Percentiles rank a stretch among this genome's conserved stretches.
phyloP scores from a whole-genome alignment of 2,329 filamentous ascomycete species.

The Trichoderma harzianum region DNA sequence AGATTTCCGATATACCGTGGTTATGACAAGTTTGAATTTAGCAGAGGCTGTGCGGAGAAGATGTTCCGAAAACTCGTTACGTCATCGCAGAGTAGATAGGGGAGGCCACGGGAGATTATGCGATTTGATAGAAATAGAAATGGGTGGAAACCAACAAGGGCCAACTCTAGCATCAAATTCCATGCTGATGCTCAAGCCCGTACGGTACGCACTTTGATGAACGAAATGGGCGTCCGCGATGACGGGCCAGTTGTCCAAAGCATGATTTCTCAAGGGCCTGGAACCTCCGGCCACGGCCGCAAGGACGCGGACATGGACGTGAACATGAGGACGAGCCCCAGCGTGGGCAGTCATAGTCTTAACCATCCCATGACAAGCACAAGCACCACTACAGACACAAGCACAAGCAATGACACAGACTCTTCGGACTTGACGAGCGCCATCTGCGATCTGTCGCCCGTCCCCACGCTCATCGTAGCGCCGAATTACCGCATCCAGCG shows the following conservation, averaged over 20 bases:
- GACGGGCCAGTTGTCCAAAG: not conserved
- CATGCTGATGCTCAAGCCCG: not conserved
- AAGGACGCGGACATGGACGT: not conserved
- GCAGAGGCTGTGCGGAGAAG: not conserved
- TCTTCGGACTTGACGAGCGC: not conserved
- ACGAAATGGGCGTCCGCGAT: slow-evolving; percentile 5
- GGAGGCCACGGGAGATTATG: not conserved
- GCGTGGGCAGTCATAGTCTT: not conserved
- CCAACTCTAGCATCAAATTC: not conserved
- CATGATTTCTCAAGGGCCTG: slow-evolving; percentile 10
- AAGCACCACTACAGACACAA: not conserved
- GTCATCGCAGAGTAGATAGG: slow-evolving; percentile 2
- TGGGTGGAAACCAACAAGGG: not conserved
- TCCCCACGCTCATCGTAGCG: slow-evolving; percentile 31
- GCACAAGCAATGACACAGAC: not conserved
- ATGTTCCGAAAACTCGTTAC: not conserved
- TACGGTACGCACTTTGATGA: not conserved
- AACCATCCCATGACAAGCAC: not conserved
- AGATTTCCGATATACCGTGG: not conserved
- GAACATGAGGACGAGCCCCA: not conserved
- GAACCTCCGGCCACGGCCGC: not conserved
- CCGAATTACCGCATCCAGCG: slow-evolving; percentile 30
- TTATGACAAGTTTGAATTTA: not conserved
- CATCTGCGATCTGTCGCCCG: slow-evolving; percentile 24
- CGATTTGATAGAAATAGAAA: not conserved